phyloP scores from a whole-genome alignment of 768 basidiomycete genomes.

The Mycena kentingensis region DNA sequence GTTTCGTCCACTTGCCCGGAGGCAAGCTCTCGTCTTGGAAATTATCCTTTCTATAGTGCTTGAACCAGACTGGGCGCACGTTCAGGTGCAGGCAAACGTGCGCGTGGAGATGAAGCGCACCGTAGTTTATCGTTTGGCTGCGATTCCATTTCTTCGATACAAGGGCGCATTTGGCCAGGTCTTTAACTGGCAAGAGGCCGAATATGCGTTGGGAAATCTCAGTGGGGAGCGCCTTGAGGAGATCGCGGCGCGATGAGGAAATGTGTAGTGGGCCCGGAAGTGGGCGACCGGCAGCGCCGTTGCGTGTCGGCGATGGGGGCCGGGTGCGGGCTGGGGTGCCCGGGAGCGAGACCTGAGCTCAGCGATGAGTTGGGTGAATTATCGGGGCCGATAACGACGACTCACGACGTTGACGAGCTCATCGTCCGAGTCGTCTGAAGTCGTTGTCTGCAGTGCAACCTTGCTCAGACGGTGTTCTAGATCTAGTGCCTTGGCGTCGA shows the following conservation, averaged over 20 bases:
- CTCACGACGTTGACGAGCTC: constrained; percentile 74
- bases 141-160: constrained; percentile 87
- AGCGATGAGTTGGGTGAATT: constrained; percentile 2
- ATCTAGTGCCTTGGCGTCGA: constrained; percentile 34
- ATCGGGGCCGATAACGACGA: constrained; percentile 19
- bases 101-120: constrained; percentile 40
- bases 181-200: constrained; percentile 54
- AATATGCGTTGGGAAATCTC: constrained; percentile 83
- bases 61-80: constrained; percentile 80
- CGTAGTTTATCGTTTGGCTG: constrained; percentile 90
- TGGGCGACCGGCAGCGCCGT: constrained; percentile 49
- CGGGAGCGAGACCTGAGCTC: constrained; percentile 61
- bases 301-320: constrained; percentile 53
- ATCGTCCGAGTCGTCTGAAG: constrained; percentile 58
- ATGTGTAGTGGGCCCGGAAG: constrained; percentile 51
- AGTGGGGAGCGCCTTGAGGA: constrained; percentile 73
- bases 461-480: constrained; percentile 39
- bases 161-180: constrained; percentile 75
- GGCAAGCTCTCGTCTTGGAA: constrained; percentile 81
- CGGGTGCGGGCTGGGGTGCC: constrained; percentile 70
- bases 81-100: background rate
- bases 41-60: constrained; percentile 83
- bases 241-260: constrained; percentile 51
- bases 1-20: constrained; percentile 87
- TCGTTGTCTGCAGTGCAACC: constrained; percentile 25